Base-by-base conservation (phyloP, 2,329 filamentous ascomycete species). In the Neurospora sp. region DNA sequence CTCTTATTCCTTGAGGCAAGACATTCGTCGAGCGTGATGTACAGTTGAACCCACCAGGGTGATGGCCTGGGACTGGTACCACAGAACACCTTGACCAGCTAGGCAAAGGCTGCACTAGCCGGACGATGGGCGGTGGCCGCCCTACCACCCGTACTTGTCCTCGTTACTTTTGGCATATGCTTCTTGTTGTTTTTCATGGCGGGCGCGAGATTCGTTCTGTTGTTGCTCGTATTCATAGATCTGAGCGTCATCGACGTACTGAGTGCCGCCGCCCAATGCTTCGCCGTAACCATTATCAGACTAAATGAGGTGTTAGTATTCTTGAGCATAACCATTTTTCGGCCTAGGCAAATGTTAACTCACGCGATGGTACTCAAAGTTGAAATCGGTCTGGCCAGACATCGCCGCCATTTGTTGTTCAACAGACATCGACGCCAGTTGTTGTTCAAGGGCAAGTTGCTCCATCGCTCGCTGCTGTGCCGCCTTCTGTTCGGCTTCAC, bases 401-500 rank as follows among this genome's bases (percentile, higher is more conserved):
- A 76, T 73, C 52, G 69, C 71, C 69, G 73, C 70, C 69, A 75
- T 72, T 43, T 74, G 71, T 66, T 73, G 70, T 37, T 66, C 65
- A 65, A 70, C 75, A 71, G 74, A 73, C 66, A 76, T 73, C 52
- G 69, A 71, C 69, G 73, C 70, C 69, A 75, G 71, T 43, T 74
- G 71, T 66, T 73, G 70, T 37, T 66, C 65, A 65, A 70, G 19
- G 70, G 77, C 74, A 33, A 62, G 52, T 66, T 77, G 74, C 69
- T 79, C 77, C 73, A 77, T 72, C 69, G 77, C 73, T 70, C 79
- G 77, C 73, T 82, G 77, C 73, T 82, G 80, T 72, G 83, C 79
- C 68, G 80, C 79, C 73, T 82, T 80, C 66, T 82, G 80, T 71
- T 85, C 74, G 10, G 74, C 74, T 57, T 77, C 82, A 71, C 83